phyloP scores from a whole-genome alignment of 177 flowering plant genomes.

The Tripterygium wilfordii region DNA sequence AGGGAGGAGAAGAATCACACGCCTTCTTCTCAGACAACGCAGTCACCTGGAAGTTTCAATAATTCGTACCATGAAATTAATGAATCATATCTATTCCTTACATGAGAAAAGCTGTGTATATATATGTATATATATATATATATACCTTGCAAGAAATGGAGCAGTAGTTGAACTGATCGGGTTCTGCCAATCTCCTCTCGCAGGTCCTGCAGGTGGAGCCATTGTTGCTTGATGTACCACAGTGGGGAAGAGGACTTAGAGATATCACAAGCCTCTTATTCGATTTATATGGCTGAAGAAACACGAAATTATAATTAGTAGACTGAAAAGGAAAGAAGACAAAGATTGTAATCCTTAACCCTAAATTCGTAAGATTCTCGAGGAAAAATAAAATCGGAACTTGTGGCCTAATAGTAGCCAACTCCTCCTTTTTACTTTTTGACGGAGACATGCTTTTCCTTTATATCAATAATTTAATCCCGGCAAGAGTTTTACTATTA shows the following conservation, averaged over 20 bases:
- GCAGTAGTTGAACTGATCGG: slow-evolving; percentile 22
- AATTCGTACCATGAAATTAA: background rate
- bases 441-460: too few species aligned
- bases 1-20: slow-evolving; percentile 5
- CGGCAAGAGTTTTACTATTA: too few species aligned
- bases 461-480: too few species aligned
- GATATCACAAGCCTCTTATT: slow-evolving; percentile 37
- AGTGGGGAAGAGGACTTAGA: slow-evolving; percentile 37
- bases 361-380: too few species aligned
- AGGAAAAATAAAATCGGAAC: too few species aligned
- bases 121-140: too few species aligned
- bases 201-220: slow-evolving; percentile 23
- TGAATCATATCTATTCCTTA: background rate
- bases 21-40: slow-evolving; percentile 10
- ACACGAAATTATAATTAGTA: background rate
- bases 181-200: slow-evolving; percentile 26
- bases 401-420: too few species aligned
- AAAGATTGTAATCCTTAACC: background rate
- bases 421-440: too few species aligned
- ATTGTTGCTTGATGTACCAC: slow-evolving; percentile 14
- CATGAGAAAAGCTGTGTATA: background rate
- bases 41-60: slow-evolving; percentile 9
- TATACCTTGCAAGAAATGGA: slow-evolving; percentile 40
- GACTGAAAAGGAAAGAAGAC: background rate
- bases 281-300: slow-evolving; percentile 36